Conservation (phyloP, 805 yeast genomes). For the Kluyveromyces aestuarii region DNA sequence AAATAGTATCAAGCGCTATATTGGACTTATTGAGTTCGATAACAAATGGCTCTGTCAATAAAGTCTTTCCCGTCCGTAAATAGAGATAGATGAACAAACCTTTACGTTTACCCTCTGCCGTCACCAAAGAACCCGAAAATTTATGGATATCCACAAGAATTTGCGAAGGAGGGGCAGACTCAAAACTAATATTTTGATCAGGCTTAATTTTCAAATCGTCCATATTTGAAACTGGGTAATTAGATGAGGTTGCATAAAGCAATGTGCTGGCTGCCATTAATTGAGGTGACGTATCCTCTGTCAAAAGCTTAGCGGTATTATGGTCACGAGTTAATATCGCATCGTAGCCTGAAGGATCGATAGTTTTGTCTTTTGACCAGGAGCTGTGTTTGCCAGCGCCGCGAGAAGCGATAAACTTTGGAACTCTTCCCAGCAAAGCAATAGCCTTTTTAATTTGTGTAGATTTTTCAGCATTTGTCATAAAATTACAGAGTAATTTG, state of each 20-base stretch:
- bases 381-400: conserved; percentile 27
- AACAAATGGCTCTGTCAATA: conserved; percentile 74
- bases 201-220: conserved; percentile 35
- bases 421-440: conserved; percentile 44
- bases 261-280: conserved; percentile 58
- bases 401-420: conserved; percentile 48
- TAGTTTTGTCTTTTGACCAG: conserved; percentile 14
- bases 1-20: conserved; percentile 53
- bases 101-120: conserved; percentile 56
- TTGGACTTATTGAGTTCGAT: conserved; percentile 53
- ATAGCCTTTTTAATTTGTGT: conserved; percentile 44
- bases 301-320: conserved; percentile 46
- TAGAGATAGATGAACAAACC: conserved; percentile 64
- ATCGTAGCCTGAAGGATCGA: conserved; percentile 56
- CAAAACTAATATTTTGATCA: conserved; percentile 37
- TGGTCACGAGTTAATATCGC: conserved; percentile 59
- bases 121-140: conserved; percentile 47
- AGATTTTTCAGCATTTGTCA: conserved; percentile 44
- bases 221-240: conserved; percentile 46
- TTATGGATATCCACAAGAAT: conserved; percentile 70
- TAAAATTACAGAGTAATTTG: conserved; percentile 39
- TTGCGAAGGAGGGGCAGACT: conserved; percentile 43
- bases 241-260: conserved; percentile 61
- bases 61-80: conserved; percentile 50
- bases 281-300: conserved; percentile 41